Evolutionary conservation across 306 rosid genomes (phyloP), one percentile per base, ranked within the genome.

Genomic region (barrel medic (Medicago truncatula)): DNA sequence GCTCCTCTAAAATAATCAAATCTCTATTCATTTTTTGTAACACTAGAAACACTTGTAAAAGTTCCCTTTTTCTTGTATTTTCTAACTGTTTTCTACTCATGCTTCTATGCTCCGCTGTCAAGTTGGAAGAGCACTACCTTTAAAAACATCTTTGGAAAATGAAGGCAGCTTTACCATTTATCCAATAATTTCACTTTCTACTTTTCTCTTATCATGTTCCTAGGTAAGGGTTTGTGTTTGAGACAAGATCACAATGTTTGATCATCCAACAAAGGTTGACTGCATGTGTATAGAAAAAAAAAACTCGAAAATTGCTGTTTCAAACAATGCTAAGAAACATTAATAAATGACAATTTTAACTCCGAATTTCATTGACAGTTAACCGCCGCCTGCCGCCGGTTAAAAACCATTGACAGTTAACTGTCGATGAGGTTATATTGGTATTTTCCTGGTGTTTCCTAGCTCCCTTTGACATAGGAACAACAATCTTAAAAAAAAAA

Each of bases 241-340:
- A 3, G 72, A 80, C 77, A 74, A 68, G 81, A 56, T 43, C 54
- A 79, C 43, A 67, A 67, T 60, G 70, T 71, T 59, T 36, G 77
- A 76, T 76, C 46, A 76, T 75, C 62, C 77, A 70, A 39, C 76
- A 78, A 81, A 65, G 72, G 75, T 81, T 81, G 78, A 81, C 77
- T 40, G 41, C 56, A 57, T 31, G 71, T 70, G 40, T n/a, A 43
- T 12, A 44, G 49, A 74, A 77, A 79, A 23, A 21, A 21, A 23
- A 70, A 28, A 4, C n/a, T n/a, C n/a, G n/a, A n/a, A n/a, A n/a
- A n/a, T n/a, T n/a, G n/a, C n/a, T n/a, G n/a, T n/a, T n/a, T n/a
- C n/a, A n/a, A n/a, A n/a, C n/a, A n/a, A n/a, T n/a, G n/a, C n/a
- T n/a, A n/a, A n/a, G n/a, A n/a, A n/a, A n/a, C n/a, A n/a, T n/a